Percentiles rank a stretch among this genome's conserved stretches.
phyloP scores from a whole-genome alignment of 176 grass and related monocot species.

The Paspalum vaginatum region DNA sequence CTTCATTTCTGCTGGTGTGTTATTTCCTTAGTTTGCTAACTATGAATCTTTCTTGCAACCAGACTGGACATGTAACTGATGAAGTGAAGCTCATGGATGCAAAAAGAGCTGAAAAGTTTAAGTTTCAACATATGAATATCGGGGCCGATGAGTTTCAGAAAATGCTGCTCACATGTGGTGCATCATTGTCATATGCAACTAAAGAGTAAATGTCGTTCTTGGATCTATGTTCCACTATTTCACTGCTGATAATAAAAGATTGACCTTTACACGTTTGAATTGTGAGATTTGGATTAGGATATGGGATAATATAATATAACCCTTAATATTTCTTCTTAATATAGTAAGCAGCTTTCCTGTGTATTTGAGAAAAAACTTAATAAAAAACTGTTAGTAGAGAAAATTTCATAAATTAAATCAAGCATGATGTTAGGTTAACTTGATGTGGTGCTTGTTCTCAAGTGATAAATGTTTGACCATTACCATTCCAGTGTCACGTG shows the following conservation, averaged over 20 bases:
- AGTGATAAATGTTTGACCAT: constrained; percentile 12
- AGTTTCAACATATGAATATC: constrained; percentile 52
- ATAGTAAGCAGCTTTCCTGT: no score
- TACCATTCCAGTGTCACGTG: constrained; percentile 12
- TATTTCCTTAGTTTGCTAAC: constrained; percentile 37
- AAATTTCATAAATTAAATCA: not conserved
- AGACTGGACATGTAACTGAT: constrained; percentile 51
- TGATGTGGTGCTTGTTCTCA: not conserved
- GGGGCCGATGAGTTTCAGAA: constrained; percentile 65
- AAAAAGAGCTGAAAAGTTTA: constrained; percentile 68
- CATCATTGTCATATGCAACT: constrained; percentile 63
- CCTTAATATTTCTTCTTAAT: not conserved
- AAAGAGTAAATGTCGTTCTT: constrained; percentile 74
- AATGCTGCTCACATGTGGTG: constrained; percentile 77
- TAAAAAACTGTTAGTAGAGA: not conserved
- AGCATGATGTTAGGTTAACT: not conserved
- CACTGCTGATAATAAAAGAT: not conserved
- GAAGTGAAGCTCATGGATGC: constrained; percentile 77
- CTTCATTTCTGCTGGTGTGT: constrained; percentile 30
- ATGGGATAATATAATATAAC: not conserved
- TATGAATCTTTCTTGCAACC: constrained; percentile 36
- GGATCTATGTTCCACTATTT: constrained; percentile 36
- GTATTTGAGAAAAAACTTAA: not conserved
- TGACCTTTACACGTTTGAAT: not conserved
- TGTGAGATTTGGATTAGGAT: not conserved